Evolutionary conservation across 2,329 filamentous ascomycete species (phyloP).

Genomic region (Arachnopeziza araneosa): DNA sequence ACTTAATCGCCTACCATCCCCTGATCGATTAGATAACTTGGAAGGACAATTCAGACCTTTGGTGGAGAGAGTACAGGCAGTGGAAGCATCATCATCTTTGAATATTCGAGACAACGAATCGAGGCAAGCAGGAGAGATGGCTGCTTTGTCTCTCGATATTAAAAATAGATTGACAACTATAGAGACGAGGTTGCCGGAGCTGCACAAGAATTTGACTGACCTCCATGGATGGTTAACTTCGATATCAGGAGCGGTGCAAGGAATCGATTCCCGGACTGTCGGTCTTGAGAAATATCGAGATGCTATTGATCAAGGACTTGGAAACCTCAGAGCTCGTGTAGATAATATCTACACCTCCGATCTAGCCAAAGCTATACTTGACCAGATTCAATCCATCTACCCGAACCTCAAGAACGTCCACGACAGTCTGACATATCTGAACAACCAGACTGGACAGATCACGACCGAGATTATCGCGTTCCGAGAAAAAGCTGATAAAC

Average conservation of each 20-base stretch:
- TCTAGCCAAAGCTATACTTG: neutral
- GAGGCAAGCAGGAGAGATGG: neutral
- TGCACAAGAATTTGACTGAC: neutral
- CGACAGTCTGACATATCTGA: neutral
- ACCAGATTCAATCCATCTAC: neutral
- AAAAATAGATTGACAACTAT: neutral
- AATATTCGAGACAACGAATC: neutral
- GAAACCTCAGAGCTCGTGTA: neutral
- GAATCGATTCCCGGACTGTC: neutral
- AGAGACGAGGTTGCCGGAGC: neutral
- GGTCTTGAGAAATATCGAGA: neutral
- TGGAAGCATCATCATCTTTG: neutral
- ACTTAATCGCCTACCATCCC: neutral
- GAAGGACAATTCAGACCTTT: neutral
- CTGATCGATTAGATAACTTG: neutral
- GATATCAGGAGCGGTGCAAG: neutral
- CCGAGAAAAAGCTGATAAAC: neutral
- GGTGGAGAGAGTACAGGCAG: neutral
- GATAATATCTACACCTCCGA: neutral
- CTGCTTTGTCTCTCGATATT: neutral
- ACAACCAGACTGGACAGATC: neutral
- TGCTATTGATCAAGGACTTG: neutral
- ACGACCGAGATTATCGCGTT: neutral
- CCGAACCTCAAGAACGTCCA: neutral
- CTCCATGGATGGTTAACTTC: neutral